Evolutionary conservation across 768 basidiomycete species (phyloP).

Genomic region (Pleurotus sapidus): DNA sequence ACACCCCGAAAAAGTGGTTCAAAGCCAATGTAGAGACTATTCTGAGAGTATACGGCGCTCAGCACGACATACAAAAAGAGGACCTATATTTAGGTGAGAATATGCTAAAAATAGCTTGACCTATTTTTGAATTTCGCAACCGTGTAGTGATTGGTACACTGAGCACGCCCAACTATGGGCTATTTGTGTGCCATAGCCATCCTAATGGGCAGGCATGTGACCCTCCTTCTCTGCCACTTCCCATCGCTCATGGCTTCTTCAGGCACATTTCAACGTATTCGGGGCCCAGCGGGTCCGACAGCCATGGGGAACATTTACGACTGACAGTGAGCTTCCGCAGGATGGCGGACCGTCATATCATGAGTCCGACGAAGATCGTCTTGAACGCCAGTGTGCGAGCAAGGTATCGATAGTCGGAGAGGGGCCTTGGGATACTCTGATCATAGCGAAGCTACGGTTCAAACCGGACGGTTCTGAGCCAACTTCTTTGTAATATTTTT

Average conservation of each 20-base stretch:
- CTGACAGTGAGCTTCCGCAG: slow-evolving; percentile 42
- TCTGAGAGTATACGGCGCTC: slow-evolving; percentile 47
- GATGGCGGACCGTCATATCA: slow-evolving; percentile 42
- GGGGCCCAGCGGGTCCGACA: slow-evolving; percentile 46
- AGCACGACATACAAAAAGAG: slow-evolving; percentile 51
- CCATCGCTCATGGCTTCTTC: background rate
- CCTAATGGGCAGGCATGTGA: slow-evolving; percentile 49
- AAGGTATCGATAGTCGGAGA: slow-evolving; percentile 50
- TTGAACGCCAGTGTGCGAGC: slow-evolving; percentile 36
- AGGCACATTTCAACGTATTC: slow-evolving; percentile 74
- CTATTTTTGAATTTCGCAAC: background rate
- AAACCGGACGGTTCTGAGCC: slow-evolving; percentile 58
- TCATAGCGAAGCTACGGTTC: slow-evolving; percentile 65
- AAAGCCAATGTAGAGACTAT: slow-evolving; percentile 64
- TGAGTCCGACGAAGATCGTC: slow-evolving; percentile 28
- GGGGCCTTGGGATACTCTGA: slow-evolving; percentile 49
- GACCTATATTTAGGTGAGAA: slow-evolving; percentile 52
- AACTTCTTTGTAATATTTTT: slow-evolving; percentile 36
- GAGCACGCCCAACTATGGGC: slow-evolving; percentile 66
- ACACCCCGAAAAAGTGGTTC: slow-evolving; percentile 73
- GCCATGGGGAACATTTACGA: slow-evolving; percentile 75
- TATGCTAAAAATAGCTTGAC: background rate
- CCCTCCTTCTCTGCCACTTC: slow-evolving; percentile 3
- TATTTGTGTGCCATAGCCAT: slow-evolving; percentile 74
- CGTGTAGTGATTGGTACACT: slow-evolving; percentile 63